Conservation (phyloP, 331 rosid genomes). For the Pyrus hybrid region DNA sequence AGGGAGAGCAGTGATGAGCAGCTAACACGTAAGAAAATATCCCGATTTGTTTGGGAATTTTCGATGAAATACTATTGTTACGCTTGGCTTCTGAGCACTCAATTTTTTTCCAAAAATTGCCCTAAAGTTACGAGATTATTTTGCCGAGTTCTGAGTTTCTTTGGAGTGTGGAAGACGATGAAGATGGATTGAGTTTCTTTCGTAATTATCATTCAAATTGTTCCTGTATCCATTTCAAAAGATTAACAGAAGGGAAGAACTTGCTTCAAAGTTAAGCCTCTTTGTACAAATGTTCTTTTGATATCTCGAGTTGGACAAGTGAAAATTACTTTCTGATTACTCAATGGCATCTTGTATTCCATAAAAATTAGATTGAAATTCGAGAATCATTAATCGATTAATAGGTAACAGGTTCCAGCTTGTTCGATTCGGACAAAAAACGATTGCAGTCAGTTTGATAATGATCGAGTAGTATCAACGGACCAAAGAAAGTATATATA, state of each 20-base stretch:
- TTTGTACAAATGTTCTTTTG: too few relatives aligned
- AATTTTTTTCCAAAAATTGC: neutral
- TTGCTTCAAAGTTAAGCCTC: too few relatives aligned
- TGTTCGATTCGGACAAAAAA: neutral
- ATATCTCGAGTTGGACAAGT: too few relatives aligned
- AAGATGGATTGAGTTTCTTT: neutral
- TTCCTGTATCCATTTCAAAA: too few relatives aligned
- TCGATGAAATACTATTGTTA: neutral
- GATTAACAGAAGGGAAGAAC: neutral
- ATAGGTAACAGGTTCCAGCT: too few relatives aligned
- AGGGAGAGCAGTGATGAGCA: slow-evolving; percentile 5
- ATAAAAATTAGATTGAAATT: too few relatives aligned
- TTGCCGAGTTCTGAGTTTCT: neutral
- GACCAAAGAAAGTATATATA: neutral
- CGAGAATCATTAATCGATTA: neutral
- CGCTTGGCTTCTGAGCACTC: slow-evolving; percentile 20
- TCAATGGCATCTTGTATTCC: neutral
- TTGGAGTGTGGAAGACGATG: neutral
- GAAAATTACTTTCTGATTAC: too few relatives aligned
- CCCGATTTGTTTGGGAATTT: neutral
- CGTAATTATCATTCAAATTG: too few relatives aligned
- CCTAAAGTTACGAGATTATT: neutral
- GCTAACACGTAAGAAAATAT: slow-evolving; percentile 7
- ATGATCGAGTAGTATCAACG: neutral
- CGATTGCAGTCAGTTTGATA: neutral